These are phyloP conservation scores for Macrophomina pseudophaseolina DNA, from an alignment of 2,329 filamentous ascomycete species.

Conservation along the genomic window DNA sequence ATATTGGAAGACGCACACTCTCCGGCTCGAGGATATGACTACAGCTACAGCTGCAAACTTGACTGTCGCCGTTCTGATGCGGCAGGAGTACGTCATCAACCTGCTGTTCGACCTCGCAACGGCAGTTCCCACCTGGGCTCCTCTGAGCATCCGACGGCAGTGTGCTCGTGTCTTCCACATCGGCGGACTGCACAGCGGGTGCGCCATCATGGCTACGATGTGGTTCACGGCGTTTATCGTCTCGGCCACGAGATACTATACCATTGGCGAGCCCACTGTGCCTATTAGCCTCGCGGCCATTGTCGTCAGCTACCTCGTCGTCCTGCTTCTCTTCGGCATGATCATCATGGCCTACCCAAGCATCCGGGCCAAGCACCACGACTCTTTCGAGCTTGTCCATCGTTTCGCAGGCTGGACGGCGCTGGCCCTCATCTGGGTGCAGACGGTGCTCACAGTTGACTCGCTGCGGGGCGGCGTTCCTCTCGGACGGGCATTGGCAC, in stretches of 20 bases:
- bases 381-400: conserved; percentile 42
- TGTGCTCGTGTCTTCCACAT: conserved; percentile 39
- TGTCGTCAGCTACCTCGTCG: conserved; percentile 33
- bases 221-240: conserved; percentile 50
- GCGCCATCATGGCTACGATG: conserved; percentile 37
- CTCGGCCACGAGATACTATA: conserved; percentile 37
- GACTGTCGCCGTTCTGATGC: conserved; percentile 36
- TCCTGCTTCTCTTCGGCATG: conserved; percentile 34
- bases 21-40: conserved; percentile 29
- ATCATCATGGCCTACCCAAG: conserved; percentile 35
- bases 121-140: conserved; percentile 37
- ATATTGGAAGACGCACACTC: conserved; percentile 7
- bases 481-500: conserved; percentile 48
- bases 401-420: conserved; percentile 42
- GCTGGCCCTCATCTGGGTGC: conserved; percentile 41
- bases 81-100: conserved; percentile 42
- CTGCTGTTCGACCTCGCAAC: conserved; percentile 41
- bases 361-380: conserved; percentile 36
- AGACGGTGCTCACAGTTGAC: conserved; percentile 26
- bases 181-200: conserved; percentile 43
- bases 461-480: conserved; percentile 34
- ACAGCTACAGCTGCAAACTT: conserved; percentile 43
- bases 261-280: conserved; percentile 18
- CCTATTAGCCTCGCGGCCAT: conserved; percentile 30
- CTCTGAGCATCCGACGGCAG: conserved; percentile 34